Evolutionary conservation across 2,329 filamentous ascomycete species (phyloP).

Genomic region (Coleophoma eucalyptorum): DNA sequence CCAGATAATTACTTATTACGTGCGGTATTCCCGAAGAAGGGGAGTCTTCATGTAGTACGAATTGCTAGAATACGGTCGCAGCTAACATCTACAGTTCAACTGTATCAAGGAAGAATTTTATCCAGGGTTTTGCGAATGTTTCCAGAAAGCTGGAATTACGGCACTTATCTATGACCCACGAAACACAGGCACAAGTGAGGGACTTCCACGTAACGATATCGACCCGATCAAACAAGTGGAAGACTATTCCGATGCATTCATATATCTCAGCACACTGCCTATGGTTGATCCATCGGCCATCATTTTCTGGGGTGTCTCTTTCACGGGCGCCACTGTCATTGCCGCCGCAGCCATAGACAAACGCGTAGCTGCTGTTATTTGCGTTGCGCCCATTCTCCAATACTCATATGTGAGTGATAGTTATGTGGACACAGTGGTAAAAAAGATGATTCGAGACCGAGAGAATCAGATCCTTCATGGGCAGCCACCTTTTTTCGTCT

Average conservation of each 20-base stretch:
- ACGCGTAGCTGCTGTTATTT: slow-evolving; percentile 30
- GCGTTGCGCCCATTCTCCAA: slow-evolving; percentile 13
- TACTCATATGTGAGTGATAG: not conserved
- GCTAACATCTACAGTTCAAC: slow-evolving; percentile 17
- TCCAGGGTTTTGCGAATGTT: slow-evolving; percentile 7
- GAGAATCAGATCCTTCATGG: not conserved
- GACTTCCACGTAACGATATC: slow-evolving; percentile 27
- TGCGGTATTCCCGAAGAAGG: not conserved
- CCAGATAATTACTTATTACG: too few species aligned
- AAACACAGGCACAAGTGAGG: slow-evolving; percentile 27
- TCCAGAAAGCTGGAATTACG: slow-evolving; percentile 25
- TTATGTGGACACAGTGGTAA: not conserved
- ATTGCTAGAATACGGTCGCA: not conserved
- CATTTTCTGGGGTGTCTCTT: slow-evolving; percentile 32
- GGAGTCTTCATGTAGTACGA: not conserved
- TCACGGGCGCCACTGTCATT: slow-evolving; percentile 32
- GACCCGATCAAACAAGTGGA: slow-evolving; percentile 24
- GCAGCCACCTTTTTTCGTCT: not conserved
- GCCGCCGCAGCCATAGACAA: slow-evolving; percentile 32
- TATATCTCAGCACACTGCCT: slow-evolving; percentile 23
- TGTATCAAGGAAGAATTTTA: slow-evolving; percentile 12
- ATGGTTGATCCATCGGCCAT: slow-evolving; percentile 28
- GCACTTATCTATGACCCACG: slow-evolving; percentile 32
- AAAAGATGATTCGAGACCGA: slow-evolving; percentile 1
- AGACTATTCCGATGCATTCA: slow-evolving; percentile 33